Percentiles rank a stretch among this genome's conserved stretches.
These are phyloP conservation scores for Lipomyces yamadae DNA, from an alignment of 805 yeast species.

Conservation along the genomic window DNA sequence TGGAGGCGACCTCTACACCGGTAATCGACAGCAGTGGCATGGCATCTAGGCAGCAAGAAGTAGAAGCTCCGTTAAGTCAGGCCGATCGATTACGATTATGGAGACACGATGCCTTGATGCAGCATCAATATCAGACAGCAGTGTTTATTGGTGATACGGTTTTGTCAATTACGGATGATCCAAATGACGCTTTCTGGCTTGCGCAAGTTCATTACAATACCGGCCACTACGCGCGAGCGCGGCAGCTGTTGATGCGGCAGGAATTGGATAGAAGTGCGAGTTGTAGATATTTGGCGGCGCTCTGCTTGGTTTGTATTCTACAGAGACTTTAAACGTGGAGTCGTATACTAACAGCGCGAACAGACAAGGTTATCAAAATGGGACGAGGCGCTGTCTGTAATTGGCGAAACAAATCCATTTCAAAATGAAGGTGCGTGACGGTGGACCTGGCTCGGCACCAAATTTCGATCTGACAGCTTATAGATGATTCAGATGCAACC, in stretches of 20 bases:
- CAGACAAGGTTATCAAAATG: slow-evolving; percentile 67
- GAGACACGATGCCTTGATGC: slow-evolving; percentile 92
- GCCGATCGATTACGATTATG: slow-evolving; percentile 86
- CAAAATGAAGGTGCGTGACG: slow-evolving; percentile 44
- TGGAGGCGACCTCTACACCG: slow-evolving; percentile 35
- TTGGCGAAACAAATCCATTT: slow-evolving; percentile 84
- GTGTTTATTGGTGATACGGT: slow-evolving; percentile 92
- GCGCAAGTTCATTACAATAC: slow-evolving; percentile 84
- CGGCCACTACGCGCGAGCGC: slow-evolving; percentile 79
- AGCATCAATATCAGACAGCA: slow-evolving; percentile 88
- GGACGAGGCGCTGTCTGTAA: slow-evolving; percentile 86
- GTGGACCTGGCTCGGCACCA: slow-evolving; percentile 2
- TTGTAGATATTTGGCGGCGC: slow-evolving; percentile 80
- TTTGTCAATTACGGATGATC: slow-evolving; percentile 75
- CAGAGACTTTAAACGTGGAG: no score
- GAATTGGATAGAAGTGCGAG: slow-evolving; percentile 63
- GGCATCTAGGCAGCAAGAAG: not conserved
- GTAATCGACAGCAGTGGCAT: not conserved
- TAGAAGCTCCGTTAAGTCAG: slow-evolving; percentile 11
- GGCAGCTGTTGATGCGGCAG: slow-evolving; percentile 64
- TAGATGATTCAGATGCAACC: slow-evolving; percentile 6
- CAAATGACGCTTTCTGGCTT: slow-evolving; percentile 94
- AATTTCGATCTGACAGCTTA: not conserved
- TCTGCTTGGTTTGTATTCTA: slow-evolving; percentile 53
- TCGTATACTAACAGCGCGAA: not conserved